These are phyloP conservation scores for Vaccinium darrowii DNA, from an alignment of 148 eudicot species.

Conservation along the genomic window DNA sequence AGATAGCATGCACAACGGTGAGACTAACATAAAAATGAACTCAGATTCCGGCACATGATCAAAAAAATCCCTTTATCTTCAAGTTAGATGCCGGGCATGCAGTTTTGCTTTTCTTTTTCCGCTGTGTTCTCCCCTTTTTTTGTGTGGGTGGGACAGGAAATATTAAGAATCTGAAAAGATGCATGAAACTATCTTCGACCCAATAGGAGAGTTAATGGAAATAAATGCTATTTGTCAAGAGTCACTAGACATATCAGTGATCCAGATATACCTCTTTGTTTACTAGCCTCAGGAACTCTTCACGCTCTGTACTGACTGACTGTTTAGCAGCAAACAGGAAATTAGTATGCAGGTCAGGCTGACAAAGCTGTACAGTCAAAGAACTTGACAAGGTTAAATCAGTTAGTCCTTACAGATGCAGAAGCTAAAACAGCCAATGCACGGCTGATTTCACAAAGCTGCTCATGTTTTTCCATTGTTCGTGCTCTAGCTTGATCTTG, in stretches of 20 bases:
- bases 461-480: constrained; percentile 61
- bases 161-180: background rate
- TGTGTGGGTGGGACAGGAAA: background rate
- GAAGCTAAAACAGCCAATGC: constrained; percentile 96
- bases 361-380: background rate
- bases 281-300: constrained; percentile 86
- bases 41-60: background rate
- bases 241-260: background rate
- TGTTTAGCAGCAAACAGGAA: constrained; percentile 29
- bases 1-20: background rate
- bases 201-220: background rate
- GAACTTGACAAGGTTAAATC: background rate
- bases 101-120: background rate
- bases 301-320: constrained; percentile 93
- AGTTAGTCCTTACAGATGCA: constrained; percentile 65
- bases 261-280: constrained; percentile 66
- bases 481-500: constrained; percentile 61
- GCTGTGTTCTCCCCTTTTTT: background rate
- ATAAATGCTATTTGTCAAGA: background rate
- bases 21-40: background rate
- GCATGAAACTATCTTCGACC: background rate
- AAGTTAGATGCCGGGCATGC: background rate
- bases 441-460: constrained; percentile 82
- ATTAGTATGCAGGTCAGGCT: background rate
- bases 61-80: background rate